Evolutionary conservation across 2,329 filamentous ascomycete species (phyloP).

Genomic region (Colletotrichum falcatum): DNA sequence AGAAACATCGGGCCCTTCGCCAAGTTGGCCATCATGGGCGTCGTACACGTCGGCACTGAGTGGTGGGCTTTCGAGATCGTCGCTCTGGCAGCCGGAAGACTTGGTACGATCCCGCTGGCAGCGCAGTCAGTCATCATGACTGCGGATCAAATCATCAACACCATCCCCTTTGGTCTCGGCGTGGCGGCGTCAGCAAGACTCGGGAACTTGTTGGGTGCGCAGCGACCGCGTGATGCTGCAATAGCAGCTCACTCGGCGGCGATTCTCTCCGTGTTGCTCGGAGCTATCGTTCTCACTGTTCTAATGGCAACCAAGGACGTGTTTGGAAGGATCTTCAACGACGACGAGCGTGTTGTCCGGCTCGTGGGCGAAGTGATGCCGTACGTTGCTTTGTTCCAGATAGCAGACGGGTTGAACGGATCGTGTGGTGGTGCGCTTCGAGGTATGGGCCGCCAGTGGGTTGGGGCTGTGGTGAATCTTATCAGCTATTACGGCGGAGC

Average conservation of each 20-base stretch:
- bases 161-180: conserved; percentile 87
- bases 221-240: conserved; percentile 73
- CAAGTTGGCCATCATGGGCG: conserved; percentile 78
- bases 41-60: conserved; percentile 88
- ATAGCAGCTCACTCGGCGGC: conserved; percentile 82
- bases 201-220: conserved; percentile 82
- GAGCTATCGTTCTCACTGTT: conserved; percentile 73
- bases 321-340: conserved; percentile 85
- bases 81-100: conserved; percentile 81
- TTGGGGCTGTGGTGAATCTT: conserved; percentile 85
- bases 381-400: conserved; percentile 89
- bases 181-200: conserved; percentile 83
- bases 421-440: conserved; percentile 84
- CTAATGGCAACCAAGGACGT: conserved; percentile 78
- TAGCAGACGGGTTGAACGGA: conserved; percentile 88
- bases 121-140: conserved; percentile 94
- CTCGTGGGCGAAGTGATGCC: conserved; percentile 85
- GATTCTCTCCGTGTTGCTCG: conserved; percentile 76
- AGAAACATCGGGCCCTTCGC: conserved; percentile 78
- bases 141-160: conserved; percentile 85
- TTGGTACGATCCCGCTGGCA: conserved; percentile 83
- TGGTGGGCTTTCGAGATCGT: conserved; percentile 98
- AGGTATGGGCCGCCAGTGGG: conserved; percentile 88
- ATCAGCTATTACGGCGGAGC: conserved; percentile 87
- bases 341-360: conserved; percentile 76